These are phyloP conservation scores for Fomes fomentarius DNA, from an alignment of 1,284 basidiomycete genomes.

Conservation along the genomic window DNA sequence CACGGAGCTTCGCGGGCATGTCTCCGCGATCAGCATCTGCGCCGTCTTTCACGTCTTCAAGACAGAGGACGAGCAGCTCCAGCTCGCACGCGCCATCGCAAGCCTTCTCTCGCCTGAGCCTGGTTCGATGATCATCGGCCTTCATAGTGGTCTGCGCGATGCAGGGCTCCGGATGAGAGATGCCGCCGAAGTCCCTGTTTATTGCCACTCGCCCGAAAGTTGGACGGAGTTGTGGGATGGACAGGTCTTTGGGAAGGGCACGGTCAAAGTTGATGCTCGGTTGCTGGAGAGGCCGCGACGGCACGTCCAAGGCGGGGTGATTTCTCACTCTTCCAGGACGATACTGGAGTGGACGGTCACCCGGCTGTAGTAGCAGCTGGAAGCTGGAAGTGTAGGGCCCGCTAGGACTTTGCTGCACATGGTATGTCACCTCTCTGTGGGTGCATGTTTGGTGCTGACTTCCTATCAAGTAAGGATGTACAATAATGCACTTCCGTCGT, in stretches of 20 bases:
- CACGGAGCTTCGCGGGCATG: conserved; percentile 46
- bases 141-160: conserved; percentile 28
- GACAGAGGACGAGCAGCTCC: conserved; percentile 43
- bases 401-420: no score
- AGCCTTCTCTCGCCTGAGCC: conserved; percentile 42
- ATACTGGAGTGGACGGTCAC: no score
- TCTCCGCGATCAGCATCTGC: conserved; percentile 51
- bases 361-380: no score
- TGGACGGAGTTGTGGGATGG: conserved; percentile 49
- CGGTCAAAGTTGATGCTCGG: no score
- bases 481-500: no score
- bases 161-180: conserved; percentile 25
- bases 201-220: conserved; percentile 40
- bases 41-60: conserved; percentile 57
- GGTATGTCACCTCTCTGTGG: no score
- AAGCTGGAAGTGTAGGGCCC: no score
- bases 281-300: no score
- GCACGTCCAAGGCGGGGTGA: no score
- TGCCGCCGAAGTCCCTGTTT: conserved; percentile 22
- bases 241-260: conserved; percentile 41
- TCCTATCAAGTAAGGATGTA: no score
- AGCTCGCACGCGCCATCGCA: conserved; percentile 43
- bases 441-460: no score
- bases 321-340: no score
- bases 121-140: conserved; percentile 41